phyloP scores from a whole-genome alignment of 768 basidiomycete genomes.

The Mrakia frigida region DNA sequence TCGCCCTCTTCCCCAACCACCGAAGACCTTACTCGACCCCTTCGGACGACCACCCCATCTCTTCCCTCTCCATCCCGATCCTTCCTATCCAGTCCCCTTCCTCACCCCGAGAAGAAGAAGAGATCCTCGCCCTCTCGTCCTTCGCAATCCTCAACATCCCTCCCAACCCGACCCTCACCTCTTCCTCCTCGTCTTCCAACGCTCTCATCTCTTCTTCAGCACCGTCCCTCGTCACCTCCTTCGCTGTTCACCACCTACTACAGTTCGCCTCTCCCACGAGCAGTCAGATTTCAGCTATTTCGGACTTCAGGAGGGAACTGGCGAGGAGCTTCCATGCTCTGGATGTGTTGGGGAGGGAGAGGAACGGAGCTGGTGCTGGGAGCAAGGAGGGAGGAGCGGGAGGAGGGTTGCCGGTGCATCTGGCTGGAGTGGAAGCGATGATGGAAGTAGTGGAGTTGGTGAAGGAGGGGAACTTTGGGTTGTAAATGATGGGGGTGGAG shows the following conservation, averaged over 20 bases:
- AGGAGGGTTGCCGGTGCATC: conserved; percentile 16
- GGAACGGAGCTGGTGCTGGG: neutral
- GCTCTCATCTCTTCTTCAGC: neutral
- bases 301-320: conserved; percentile 53
- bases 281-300: conserved; percentile 43
- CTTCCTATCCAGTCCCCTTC: conserved; percentile 1
- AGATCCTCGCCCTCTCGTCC: conserved; percentile 56
- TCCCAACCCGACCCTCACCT: conserved; percentile 45
- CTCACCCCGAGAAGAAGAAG: conserved; percentile 38
- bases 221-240: conserved; percentile 10
- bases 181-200: conserved; percentile 49
- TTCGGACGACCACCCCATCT: conserved; percentile 40
- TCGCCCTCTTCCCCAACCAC: conserved; percentile 50
- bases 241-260: conserved; percentile 61
- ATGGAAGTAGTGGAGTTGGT: conserved; percentile 7
- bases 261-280: conserved; percentile 50
- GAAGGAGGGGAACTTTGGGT: conserved; percentile 12
- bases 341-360: conserved; percentile 53
- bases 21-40: conserved; percentile 49
- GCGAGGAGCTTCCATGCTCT: conserved; percentile 66
- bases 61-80: conserved; percentile 41
- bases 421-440: conserved; percentile 3
- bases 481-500: neutral
- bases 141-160: conserved; percentile 60
- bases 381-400: too few species aligned